Conservation (phyloP, 129 eudicot genomes). For the Flaveria bidentis region DNA sequence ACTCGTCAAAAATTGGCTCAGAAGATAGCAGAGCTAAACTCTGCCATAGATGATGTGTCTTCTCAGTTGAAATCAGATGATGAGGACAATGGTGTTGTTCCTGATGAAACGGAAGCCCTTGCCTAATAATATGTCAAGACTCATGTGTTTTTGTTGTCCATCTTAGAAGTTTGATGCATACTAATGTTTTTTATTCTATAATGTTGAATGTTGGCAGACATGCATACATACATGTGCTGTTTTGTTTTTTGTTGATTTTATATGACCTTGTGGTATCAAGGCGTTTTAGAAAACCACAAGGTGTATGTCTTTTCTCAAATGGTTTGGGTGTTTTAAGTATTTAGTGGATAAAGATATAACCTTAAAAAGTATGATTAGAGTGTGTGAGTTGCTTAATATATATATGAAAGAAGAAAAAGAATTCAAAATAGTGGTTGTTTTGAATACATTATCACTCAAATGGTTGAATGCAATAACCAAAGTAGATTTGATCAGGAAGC, state of each 20-base stretch:
- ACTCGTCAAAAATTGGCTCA: slow-evolving; percentile 68
- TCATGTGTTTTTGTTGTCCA: not conserved
- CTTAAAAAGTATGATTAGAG: too few species aligned
- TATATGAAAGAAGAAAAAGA: too few species aligned
- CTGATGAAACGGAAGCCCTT: slow-evolving; percentile 45
- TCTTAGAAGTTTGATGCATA: not conserved
- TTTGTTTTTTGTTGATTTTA: not conserved
- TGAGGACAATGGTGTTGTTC: slow-evolving; percentile 34
- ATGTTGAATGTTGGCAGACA: slow-evolving; percentile 1
- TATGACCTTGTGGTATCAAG: not conserved
- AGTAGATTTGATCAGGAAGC: too few species aligned
- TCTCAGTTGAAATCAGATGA: slow-evolving; percentile 46
- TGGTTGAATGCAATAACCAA: too few species aligned
- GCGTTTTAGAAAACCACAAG: too few species aligned
- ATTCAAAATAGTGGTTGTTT: too few species aligned
- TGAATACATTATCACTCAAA: too few species aligned
- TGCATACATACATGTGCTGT: not conserved
- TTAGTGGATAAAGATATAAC: too few species aligned
- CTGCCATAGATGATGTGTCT: slow-evolving; percentile 81
- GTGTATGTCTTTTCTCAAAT: too few species aligned
- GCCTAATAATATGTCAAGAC: slow-evolving; percentile 17
- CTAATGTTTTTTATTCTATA: slow-evolving; percentile 13
- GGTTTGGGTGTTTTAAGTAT: too few species aligned
- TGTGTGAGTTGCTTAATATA: too few species aligned
- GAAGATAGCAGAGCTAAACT: slow-evolving; percentile 84